A percentile compares a stretch with the other conserved stretches of the same genome.
Conservation (phyloP, 345 rosid genomes). For the Brassica nigra region DNA sequence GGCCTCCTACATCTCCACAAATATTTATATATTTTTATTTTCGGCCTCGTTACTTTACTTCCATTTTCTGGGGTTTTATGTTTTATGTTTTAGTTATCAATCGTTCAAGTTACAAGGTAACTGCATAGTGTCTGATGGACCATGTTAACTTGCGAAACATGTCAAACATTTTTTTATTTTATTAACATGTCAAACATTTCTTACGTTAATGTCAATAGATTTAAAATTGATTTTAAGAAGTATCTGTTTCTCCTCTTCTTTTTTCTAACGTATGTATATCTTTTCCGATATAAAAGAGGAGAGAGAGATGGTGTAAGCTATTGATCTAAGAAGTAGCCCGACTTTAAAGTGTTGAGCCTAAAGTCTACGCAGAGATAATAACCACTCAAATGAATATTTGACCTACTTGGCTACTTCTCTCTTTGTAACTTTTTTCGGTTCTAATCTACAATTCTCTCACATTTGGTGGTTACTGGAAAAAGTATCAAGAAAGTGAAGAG, state of each 20-base stretch:
- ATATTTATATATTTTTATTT: background rate
- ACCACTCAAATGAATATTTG: constrained; percentile 37
- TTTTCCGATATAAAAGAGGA: background rate
- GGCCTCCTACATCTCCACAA: constrained; percentile 29
- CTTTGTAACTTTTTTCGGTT: constrained; percentile 1
- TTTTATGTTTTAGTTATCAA: background rate
- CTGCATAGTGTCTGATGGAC: background rate
- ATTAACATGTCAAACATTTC: constrained; percentile 8
- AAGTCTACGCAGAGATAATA: constrained; percentile 35
- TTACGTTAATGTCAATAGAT: constrained; percentile 18
- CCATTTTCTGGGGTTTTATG: background rate
- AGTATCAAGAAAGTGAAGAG: background rate
- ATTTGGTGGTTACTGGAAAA: background rate
- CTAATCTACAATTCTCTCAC: background rate
- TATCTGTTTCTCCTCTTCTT: background rate
- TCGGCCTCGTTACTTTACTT: constrained; percentile 34
- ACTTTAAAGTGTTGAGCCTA: constrained; percentile 31
- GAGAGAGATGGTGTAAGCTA: constrained; percentile 19
- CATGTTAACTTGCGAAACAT: constrained; percentile 25
- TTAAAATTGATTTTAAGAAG: background rate
- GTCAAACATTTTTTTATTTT: background rate
- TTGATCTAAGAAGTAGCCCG: constrained; percentile 31
- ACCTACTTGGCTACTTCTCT: constrained; percentile 23
- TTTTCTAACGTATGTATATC: background rate
- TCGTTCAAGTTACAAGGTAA: constrained; percentile 36